Evolutionary conservation across 495 filamentous ascomycete genomes (phyloP), one percentile per base, ranked within the genome.

Genomic region (Podospora anserina): DNA sequence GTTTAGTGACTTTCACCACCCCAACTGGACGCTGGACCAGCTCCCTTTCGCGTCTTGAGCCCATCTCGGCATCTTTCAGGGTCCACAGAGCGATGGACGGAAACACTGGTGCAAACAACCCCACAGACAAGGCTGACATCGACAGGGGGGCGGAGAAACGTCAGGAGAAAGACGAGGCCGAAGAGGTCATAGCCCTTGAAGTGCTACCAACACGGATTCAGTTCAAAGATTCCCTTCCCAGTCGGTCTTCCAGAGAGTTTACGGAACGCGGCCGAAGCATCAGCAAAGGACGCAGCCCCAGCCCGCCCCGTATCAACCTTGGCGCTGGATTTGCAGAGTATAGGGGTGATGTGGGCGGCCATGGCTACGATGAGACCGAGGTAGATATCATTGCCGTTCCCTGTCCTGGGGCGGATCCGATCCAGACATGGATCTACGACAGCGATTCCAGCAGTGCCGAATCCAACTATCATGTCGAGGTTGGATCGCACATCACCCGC

Each of bases 361-460:
- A 68, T 20, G 79, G 79, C 3, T 81, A 81, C 68, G 81, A 84
- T 57, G 74, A 81, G 66, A 84, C 82, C 23, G 71, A 69, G n/a
- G 81, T 82, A 54, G 82, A 84, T 60, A 73, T 84, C 63, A 75
- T 84, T 62, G 75, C 81, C 2, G 80, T 84, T 18, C 78, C 82
- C 0, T 84, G 82, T 34, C 72, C 82, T 0, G 82, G 81, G 5
- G 81, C 80, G 0, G 80, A 82, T 56, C 79, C 82, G 2, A 61
- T 82, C 2, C 74, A 78, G 58, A 82, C 82, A 5, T 84, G 81
- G 81, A 76, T 76, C 7, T 76, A 72, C 56, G 79, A 78, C 30
- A 77, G 72, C 6, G 72, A 79, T n/a, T 72, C 68, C 26, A 78
- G 76, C 4, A 70, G 71, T 63, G 39, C 39, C 39, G 79, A 79